Base-by-base conservation (phyloP, 345 rosid species). In the Euphorbia peplus region DNA sequence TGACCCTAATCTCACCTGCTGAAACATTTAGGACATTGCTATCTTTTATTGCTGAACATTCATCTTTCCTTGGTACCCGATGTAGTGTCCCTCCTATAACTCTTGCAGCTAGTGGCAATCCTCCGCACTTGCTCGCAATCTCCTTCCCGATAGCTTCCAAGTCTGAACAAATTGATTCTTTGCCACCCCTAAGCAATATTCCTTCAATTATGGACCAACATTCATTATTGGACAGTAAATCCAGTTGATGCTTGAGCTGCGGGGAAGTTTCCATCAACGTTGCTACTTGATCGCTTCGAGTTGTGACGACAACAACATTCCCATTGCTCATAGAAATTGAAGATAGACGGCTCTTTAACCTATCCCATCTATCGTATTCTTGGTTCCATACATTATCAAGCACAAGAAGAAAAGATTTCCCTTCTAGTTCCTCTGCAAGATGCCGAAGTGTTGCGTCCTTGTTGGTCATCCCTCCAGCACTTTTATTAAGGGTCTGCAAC, bases 331-430 rank as follows among this genome's bases (percentile, higher is more conserved):
- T 10, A 11, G 16, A 60, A n/a, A 66, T 26, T 3, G 26, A 41
- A 8, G 22, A 13, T 69, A 78, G 62, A 24, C 51, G 5, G 1
- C 19, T 32, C 52, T 37, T 66, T 12, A 78, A 70, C 14, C 24
- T 37, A 7, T 39, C 29, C 75, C 78, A 78, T 1, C 15, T 63
- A 0, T 15, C 73, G 12, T 24, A 55, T 44, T 7, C 15, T 44
- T 12, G 16, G 44, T 65, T 51, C 78, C 78, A 78, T 41, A 74
- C 72, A 28, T 76, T 68, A 66, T 76, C 79, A 10, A 77, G 73
- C 0, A 60, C 67, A 3, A 72, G 70, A 50, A 77, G 47, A 29
- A 21, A 66, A 4, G 18, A 47, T 9, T 74, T 70, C 0, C 26
- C 53, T 10, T 16, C 30, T 46, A 73, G 55, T n/a, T 56, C 29